Conservation (phyloP, 176 grass and related monocot genomes). For the Carex cristatella region DNA sequence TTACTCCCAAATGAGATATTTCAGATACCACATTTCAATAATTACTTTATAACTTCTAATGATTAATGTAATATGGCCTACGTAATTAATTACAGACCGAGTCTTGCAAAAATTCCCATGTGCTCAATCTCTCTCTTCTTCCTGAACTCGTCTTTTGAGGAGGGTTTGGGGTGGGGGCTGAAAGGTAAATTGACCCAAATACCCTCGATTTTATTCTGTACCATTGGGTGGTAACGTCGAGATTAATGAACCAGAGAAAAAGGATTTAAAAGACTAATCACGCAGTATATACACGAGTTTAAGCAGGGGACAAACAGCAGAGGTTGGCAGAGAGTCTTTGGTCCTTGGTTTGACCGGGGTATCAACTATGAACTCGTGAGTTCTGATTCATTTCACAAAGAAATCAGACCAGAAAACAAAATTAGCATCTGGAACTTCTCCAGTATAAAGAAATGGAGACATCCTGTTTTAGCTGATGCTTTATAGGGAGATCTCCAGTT, state of each 20-base stretch:
- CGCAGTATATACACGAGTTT: neutral
- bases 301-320: constrained; percentile 13
- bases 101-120: neutral
- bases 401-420: neutral
- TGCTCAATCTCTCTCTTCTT: neutral
- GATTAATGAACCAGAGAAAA: constrained; percentile 5
- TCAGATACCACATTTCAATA: no score
- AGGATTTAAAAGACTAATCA: constrained; percentile 21
- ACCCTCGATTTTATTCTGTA: neutral
- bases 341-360: constrained; percentile 14
- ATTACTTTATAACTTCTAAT: neutral
- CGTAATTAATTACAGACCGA: neutral
- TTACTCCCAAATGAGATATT: no score
- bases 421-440: neutral
- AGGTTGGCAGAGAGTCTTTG: constrained; percentile 10
- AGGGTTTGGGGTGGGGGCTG: neutral
- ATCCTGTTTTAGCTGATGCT: neutral
- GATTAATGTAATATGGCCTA: neutral
- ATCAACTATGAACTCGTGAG: neutral
- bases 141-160: constrained; percentile 52
- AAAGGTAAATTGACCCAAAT: neutral
- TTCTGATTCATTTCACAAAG: neutral
- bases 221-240: neutral
- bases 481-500: neutral
- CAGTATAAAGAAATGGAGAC: neutral